Evolutionary conservation across 1,139 yeast species (phyloP).

Genomic region (Pichia inconspicua): DNA sequence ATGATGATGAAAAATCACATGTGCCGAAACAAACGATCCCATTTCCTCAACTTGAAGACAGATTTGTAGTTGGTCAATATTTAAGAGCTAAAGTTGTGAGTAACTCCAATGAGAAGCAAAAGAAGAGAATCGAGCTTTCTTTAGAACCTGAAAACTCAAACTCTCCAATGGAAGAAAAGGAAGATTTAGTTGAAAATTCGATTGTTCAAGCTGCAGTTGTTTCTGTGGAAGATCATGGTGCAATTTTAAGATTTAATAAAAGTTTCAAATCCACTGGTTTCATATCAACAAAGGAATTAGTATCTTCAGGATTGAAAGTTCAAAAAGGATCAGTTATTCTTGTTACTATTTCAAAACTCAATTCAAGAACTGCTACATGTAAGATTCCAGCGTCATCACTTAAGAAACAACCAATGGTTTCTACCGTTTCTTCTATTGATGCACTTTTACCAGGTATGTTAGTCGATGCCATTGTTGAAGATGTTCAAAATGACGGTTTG

Average conservation of each 20-base stretch:
- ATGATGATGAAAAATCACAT: conserved; percentile 29
- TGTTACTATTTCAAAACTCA: conserved; percentile 38
- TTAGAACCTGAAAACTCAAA: conserved; percentile 74
- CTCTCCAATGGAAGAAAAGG: conserved; percentile 45
- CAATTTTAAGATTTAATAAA: conserved; percentile 64
- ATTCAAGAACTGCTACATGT: conserved; percentile 56
- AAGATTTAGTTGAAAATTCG: conserved; percentile 47
- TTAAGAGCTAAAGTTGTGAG: conserved; percentile 66
- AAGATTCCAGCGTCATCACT: conserved; percentile 32
- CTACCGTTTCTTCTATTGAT: conserved; percentile 62
- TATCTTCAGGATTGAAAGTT: conserved; percentile 23
- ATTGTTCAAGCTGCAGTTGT: conserved; percentile 68
- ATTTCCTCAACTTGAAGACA: conserved; percentile 47
- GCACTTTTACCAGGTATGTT: conserved; percentile 78
- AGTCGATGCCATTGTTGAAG: conserved; percentile 66
- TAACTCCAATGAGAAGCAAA: conserved; percentile 30
- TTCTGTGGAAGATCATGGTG: conserved; percentile 89
- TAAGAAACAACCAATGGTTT: conserved; percentile 40
- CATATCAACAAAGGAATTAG: conserved; percentile 60
- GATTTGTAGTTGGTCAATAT: conserved; percentile 77
- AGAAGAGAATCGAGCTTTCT: conserved; percentile 61
- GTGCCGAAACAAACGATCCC: conserved; percentile 26
- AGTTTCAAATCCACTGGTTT: conserved; percentile 51
- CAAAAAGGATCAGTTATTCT: conserved; percentile 43
- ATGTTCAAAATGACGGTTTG: conserved; percentile 51